phyloP scores from a whole-genome alignment of 352 stramenopile species.

The Pythium aquatile region DNA sequence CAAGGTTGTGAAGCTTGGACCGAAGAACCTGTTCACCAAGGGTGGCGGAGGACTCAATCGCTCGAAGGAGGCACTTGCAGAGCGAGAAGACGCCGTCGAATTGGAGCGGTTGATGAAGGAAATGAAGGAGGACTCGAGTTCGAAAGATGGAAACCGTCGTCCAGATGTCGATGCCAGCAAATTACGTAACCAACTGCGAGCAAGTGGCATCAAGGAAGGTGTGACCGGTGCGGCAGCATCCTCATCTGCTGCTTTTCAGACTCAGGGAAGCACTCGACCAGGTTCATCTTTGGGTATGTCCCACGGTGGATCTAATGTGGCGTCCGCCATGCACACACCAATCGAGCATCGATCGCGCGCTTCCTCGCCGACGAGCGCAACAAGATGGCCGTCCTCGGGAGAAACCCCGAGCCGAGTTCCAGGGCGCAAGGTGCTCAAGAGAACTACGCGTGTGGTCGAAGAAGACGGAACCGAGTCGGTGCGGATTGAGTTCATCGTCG shows the following conservation, averaged over 20 bases:
- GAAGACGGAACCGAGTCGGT: constrained; percentile 75
- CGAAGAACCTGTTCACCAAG: constrained; percentile 74
- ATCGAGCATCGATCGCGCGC: constrained; percentile 64
- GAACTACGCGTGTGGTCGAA: constrained; percentile 70
- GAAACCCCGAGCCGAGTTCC: constrained; percentile 21
- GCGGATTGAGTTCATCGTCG: constrained; percentile 74
- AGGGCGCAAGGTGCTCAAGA: constrained; percentile 64
- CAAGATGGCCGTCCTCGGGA: constrained; percentile 6
- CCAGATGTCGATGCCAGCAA: constrained; percentile 64
- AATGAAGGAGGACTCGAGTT: constrained; percentile 74
- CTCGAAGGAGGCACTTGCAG: constrained; percentile 63
- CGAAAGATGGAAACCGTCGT: constrained; percentile 43
- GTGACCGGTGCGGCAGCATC: constrained; percentile 28
- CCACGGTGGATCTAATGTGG: constrained; percentile 52
- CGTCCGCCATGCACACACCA: constrained; percentile 63
- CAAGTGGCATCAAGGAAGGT: constrained; percentile 70
- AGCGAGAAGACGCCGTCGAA: constrained; percentile 81
- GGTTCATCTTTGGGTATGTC: constrained; percentile 37
- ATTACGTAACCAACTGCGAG: constrained; percentile 62
- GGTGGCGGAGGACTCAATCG: constrained; percentile 74
- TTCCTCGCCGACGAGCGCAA: constrained; percentile 56
- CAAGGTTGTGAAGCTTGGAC: constrained; percentile 58
- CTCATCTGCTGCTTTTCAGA: constrained; percentile 7
- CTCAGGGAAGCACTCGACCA: constrained; percentile 24
- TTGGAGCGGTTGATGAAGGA: constrained; percentile 76